Evolutionary conservation across 2,329 filamentous ascomycete species (phyloP).

Genomic region (Penicillium sp.): DNA sequence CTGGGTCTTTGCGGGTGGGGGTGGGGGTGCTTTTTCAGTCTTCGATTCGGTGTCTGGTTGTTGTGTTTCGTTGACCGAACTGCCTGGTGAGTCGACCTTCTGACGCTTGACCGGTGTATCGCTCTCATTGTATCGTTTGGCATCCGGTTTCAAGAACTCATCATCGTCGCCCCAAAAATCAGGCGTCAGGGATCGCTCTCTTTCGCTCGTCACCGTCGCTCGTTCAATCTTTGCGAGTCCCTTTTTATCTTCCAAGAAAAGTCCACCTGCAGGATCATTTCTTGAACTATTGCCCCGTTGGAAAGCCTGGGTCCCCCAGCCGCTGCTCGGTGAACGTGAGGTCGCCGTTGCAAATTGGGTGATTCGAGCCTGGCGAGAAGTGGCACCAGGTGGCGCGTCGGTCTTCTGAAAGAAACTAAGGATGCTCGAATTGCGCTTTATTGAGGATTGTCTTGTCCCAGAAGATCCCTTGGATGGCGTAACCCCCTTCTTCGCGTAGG

Average conservation of each 20-base stretch:
- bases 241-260: constrained; percentile 41
- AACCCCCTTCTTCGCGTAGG: constrained; percentile 23
- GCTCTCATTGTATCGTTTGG: constrained; percentile 36
- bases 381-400: constrained; percentile 54
- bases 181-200: constrained; percentile 30
- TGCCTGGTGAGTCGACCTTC: constrained; percentile 28
- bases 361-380: constrained; percentile 55
- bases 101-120: constrained; percentile 34
- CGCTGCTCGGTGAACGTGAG: constrained; percentile 28
- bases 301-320: constrained; percentile 27
- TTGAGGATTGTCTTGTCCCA: constrained; percentile 19
- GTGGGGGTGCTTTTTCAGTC: not conserved
- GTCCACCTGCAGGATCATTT: constrained; percentile 20
- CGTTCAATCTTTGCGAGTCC: constrained; percentile 12
- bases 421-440: constrained; percentile 61
- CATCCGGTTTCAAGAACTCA: constrained; percentile 13
- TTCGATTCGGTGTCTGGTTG: constrained; percentile 1
- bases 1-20: not conserved
- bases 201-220: constrained; percentile 4
- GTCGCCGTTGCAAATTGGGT: constrained; percentile 37
- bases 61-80: not conserved
- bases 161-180: constrained; percentile 37
- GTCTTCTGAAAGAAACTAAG: constrained; percentile 74
- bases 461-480: constrained; percentile 25
- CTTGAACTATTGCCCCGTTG: constrained; percentile 13